These are phyloP conservation scores for Pelargonium myrrhifolium DNA, from an alignment of 441 rosid species.

Conservation along the genomic window DNA sequence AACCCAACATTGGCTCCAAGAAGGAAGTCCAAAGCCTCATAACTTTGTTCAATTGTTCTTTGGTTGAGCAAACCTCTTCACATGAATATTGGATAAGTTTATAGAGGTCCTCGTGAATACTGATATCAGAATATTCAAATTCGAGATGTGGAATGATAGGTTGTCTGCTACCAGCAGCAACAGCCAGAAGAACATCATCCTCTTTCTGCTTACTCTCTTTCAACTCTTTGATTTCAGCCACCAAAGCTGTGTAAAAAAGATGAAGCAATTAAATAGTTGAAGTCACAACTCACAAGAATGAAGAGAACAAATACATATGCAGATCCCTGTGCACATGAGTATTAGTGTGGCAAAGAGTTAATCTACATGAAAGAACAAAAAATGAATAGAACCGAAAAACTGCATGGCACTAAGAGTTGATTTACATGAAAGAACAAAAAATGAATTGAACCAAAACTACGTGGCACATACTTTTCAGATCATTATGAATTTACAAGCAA, in stretches of 20 bases:
- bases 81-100: constrained; percentile 91
- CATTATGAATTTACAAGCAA: no score
- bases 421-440: no score
- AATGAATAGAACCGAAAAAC: no score
- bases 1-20: constrained; percentile 79
- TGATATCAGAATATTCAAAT: constrained; percentile 75
- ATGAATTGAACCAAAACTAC: no score
- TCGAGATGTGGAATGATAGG: constrained; percentile 61
- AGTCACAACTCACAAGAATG: constrained; percentile 12
- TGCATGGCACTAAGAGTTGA: no score
- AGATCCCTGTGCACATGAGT: background rate
- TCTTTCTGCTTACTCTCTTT: constrained; percentile 71
- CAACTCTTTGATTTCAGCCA: constrained; percentile 82
- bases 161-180: constrained; percentile 79
- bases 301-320: background rate
- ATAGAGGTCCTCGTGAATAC: constrained; percentile 85
- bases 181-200: constrained; percentile 74
- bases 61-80: constrained; percentile 78
- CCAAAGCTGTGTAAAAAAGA: constrained; percentile 48
- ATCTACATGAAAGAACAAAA: background rate
- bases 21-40: constrained; percentile 91
- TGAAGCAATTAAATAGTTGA: background rate
- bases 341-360: background rate
- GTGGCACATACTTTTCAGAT: no score
- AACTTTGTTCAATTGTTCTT: constrained; percentile 75